These are phyloP conservation scores for Saturnispora galanensis DNA, from an alignment of 805 yeast genomes.

Conservation along the genomic window DNA sequence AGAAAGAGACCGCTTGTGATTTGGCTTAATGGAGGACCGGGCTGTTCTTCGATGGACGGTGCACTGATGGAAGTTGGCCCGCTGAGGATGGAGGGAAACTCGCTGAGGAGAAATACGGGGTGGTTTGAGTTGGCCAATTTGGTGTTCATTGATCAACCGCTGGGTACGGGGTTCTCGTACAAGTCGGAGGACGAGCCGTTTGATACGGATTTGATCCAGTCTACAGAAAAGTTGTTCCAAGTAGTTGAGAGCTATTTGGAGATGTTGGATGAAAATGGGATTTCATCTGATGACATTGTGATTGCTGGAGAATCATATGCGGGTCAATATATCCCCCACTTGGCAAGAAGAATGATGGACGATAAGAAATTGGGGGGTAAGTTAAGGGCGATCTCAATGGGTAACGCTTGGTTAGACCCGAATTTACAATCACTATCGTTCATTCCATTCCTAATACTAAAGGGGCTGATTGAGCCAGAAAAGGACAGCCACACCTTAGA, in stretches of 20 bases:
- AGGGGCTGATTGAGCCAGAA: constrained; percentile 40
- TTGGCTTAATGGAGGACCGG: constrained; percentile 98
- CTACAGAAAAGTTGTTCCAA: constrained; percentile 50
- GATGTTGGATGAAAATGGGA: constrained; percentile 61
- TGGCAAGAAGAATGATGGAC: constrained; percentile 50
- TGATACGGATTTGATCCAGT: constrained; percentile 44
- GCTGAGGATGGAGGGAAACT: constrained; percentile 40
- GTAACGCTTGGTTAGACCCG: constrained; percentile 95
- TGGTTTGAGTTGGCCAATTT: constrained; percentile 79
- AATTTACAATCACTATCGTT: constrained; percentile 73
- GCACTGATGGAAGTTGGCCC: constrained; percentile 92
- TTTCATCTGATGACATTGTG: constrained; percentile 44
- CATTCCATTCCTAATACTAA: constrained; percentile 56
- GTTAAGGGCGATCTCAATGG: constrained; percentile 63
- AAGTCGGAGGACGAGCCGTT: constrained; percentile 34
- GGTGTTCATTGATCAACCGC: constrained; percentile 88
- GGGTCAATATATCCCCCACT: constrained; percentile 90
- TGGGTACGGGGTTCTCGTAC: constrained; percentile 83
- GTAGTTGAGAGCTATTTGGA: constrained; percentile 61
- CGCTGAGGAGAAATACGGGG: constrained; percentile 52
- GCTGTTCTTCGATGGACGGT: constrained; percentile 97
- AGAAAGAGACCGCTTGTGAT: constrained; percentile 43
- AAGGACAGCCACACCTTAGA: constrained; percentile 23
- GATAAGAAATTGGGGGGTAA: constrained; percentile 33
- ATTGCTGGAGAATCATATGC: constrained; percentile 96